Evolutionary conservation across 192 early-diverging fungal genomes (phyloP), one percentile per base, ranked within the genome.

Genomic region (Paraglomus brasilianum): DNA sequence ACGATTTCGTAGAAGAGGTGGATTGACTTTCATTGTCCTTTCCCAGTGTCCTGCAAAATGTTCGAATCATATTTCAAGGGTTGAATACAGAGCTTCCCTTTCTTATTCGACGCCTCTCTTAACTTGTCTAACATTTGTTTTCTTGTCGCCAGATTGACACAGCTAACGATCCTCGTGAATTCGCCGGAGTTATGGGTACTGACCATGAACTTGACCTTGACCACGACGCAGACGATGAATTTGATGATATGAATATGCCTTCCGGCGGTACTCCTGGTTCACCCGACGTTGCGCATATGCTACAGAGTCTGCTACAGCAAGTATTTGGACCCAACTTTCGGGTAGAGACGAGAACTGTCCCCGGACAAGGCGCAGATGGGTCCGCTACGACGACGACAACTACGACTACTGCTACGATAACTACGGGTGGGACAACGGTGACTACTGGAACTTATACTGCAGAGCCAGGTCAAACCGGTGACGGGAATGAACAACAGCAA

Each of bases 1-100:
- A 80, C 50, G 86, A 91, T 64, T 95, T 95, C 74, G 91, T 95
- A n/a, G 91, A 95, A 79, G 83, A 92, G 81, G 89, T 91, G 9
- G 42, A 49, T 51, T 61, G 24, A 22, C 30, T 49, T 41, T n/a
- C n/a, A n/a, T n/a, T n/a, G 19, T 5, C 30, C 24, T 52, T 21
- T 60, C 49, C 44, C 19, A 15, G 38, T 8, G 38, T 41, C 44
- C 40, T 36, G 60, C 44, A 36, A 9, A 45, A 22, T 48, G 63
- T 36, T 65, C 6, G 63, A 65, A 30, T 43, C 45, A 24, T 13
- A 5, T 13, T 36, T 11, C 17, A 47, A 65, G 45, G 63, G 49
- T 48, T 47, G n/a, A n/a, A n/a, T n/a, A n/a, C n/a, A n/a, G n/a
- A n/a, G n/a, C n/a, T n/a, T n/a, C n/a, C n/a, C n/a, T n/a, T n/a